Base-by-base conservation (phyloP, 1,284 basidiomycete genomes). In the Microbotryum violaceum region DNA sequence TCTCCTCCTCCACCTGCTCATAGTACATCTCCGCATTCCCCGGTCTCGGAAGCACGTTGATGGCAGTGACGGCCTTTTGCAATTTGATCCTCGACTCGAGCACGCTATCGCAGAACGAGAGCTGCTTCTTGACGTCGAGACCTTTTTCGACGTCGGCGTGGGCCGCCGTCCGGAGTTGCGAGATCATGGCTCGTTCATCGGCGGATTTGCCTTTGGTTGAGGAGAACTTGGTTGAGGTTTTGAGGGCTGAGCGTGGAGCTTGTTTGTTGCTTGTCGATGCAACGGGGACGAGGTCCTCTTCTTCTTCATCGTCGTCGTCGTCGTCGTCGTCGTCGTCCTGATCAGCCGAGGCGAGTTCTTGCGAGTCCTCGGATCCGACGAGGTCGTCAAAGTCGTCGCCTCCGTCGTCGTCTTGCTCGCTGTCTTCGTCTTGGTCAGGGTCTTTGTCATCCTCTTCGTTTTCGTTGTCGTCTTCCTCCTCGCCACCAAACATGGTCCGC, bases 1-100 rank as follows among this genome's bases (percentile, higher is more conserved):
- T 23, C 50, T 53, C 56, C 18, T 55, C 33, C 20, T 56, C 21
- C 10, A 58, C n/a, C 49, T 20, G 29, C 20, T 16, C 6, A 60
- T 45, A 60, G 25, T 27, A 68, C 69, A 31, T 60, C 44, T 25
- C 71, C 60, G 2, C 70, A 61, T 27, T 63, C 5, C 25, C 20
- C 1, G 60, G 57, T 16, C 70, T 54, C 0, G 84, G 82, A 16
- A 91, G 78, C 58, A 79, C 75, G 71, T 89, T 87, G 6, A 83
- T 80, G 14, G 84, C 79, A 1, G 78, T 73, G 51, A 85, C 78
- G 25, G 85, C 82, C 77, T 91, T 96, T 77, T 96, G 92, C 57
- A 94, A 76, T 33, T 85, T 85, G 74, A 97, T 97, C 45, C 92
- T 84, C 21, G 88, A 83, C 72, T 93, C 89, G 45, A 96, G 80